phyloP scores from a whole-genome alignment of 192 early-diverging fungal species.

The Mortierella alpina region DNA sequence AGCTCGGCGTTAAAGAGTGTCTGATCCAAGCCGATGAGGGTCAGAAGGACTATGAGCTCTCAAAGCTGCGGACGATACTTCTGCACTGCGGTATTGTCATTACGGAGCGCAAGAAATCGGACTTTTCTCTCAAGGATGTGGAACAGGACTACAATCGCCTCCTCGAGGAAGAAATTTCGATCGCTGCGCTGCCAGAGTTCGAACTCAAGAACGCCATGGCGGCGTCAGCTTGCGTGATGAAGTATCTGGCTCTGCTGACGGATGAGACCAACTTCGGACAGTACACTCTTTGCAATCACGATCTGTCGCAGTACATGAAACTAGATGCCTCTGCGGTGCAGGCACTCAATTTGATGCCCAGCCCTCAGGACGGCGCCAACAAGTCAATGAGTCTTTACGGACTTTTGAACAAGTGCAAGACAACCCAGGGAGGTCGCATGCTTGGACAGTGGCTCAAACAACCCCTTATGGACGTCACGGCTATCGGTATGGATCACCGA shows the following conservation, averaged over 20 bases:
- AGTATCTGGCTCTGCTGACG: conserved; percentile 75
- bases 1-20: conserved; percentile 94
- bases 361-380: conserved; percentile 71
- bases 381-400: conserved; percentile 73
- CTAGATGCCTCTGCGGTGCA: conserved; percentile 90
- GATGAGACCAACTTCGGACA: conserved; percentile 86
- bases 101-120: conserved; percentile 71
- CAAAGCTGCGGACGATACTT: conserved; percentile 76
- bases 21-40: conserved; percentile 70
- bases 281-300: conserved; percentile 77
- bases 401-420: conserved; percentile 90
- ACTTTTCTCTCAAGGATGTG: conserved; percentile 81
- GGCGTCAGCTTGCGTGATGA: conserved; percentile 74
- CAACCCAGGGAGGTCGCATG: conserved; percentile 85
- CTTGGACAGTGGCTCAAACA: conserved; percentile 94
- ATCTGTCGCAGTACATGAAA: conserved; percentile 90
- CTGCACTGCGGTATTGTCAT: conserved; percentile 82
- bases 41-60: conserved; percentile 72
- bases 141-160: conserved; percentile 90
- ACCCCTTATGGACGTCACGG: conserved; percentile 76
- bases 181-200: conserved; percentile 76
- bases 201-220: conserved; percentile 79
- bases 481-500: conserved; percentile 68
- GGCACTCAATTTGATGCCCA: conserved; percentile 89
- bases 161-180: conserved; percentile 71